These are phyloP conservation scores for Starmerella bombi DNA, from an alignment of 805 yeast species.

Conservation along the genomic window DNA sequence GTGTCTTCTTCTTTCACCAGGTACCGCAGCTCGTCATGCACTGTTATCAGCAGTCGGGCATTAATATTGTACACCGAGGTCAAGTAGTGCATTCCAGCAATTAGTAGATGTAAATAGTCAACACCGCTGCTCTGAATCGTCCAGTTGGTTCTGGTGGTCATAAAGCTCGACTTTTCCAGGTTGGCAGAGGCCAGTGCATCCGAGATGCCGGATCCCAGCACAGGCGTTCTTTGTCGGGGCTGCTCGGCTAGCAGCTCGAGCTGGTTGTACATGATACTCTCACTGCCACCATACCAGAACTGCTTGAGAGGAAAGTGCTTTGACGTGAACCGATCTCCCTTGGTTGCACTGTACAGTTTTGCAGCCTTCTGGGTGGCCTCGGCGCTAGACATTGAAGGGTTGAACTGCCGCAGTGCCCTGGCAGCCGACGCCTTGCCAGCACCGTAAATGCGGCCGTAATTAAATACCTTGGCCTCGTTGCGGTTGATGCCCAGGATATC, in stretches of 20 bases:
- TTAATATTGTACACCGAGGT: slow-evolving; percentile 47
- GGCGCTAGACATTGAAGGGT: slow-evolving; percentile 49
- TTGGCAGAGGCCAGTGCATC: slow-evolving; percentile 59
- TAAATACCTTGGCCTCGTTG: slow-evolving; percentile 87
- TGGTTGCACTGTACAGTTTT: slow-evolving; percentile 63
- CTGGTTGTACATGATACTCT: slow-evolving; percentile 78
- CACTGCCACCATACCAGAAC: slow-evolving; percentile 69
- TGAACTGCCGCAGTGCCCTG: slow-evolving; percentile 68
- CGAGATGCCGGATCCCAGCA: slow-evolving; percentile 85
- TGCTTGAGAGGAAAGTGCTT: slow-evolving; percentile 22
- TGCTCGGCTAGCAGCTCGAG: slow-evolving; percentile 78
- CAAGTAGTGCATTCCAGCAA: slow-evolving; percentile 79
- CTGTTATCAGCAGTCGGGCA: slow-evolving; percentile 73
- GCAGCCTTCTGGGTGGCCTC: slow-evolving; percentile 57
- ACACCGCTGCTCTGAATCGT: slow-evolving; percentile 97
- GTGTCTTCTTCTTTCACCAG: slow-evolving; percentile 60
- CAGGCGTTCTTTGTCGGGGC: slow-evolving; percentile 75
- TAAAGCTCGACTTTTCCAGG: slow-evolving; percentile 46
- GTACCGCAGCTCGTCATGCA: slow-evolving; percentile 89
- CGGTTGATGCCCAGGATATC: slow-evolving; percentile 75
- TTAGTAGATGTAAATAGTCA: slow-evolving; percentile 75
- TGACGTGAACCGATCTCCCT: slow-evolving; percentile 42
- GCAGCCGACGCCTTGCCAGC: slow-evolving; percentile 91
- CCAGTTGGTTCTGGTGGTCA: slow-evolving; percentile 94
- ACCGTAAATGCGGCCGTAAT: slow-evolving; percentile 94